These are phyloP conservation scores for Pterocarpus macrocarpus DNA, from an alignment of 306 rosid genomes.

Conservation along the genomic window DNA sequence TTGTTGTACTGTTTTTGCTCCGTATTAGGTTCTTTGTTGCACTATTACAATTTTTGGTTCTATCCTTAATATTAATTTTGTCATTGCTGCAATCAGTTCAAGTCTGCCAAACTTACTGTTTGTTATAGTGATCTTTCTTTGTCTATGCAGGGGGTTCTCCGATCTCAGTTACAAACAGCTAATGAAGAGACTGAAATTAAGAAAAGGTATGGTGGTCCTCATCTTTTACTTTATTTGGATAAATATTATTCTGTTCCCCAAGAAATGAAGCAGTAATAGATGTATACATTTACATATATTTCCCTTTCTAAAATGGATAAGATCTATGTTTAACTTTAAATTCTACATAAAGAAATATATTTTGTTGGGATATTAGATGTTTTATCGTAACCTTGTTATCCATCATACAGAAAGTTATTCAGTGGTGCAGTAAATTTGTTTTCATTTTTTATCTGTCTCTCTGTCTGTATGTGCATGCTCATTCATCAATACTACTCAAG, in stretches of 20 bases:
- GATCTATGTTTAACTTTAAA: conserved; percentile 36
- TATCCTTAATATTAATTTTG: not conserved
- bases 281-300: not conserved
- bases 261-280: not conserved
- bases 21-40: conserved; percentile 16
- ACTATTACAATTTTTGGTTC: not conserved
- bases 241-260: conserved; percentile 13
- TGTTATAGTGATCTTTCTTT: conserved; percentile 41
- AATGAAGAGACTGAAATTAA: conserved; percentile 81
- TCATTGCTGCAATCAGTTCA: conserved; percentile 22
- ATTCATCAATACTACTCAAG: conserved; percentile 22
- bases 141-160: conserved; percentile 79
- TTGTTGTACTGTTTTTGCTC: not conserved
- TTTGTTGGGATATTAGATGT: not conserved
- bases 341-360: conserved; percentile 18
- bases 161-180: conserved; percentile 81
- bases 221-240: conserved; percentile 21
- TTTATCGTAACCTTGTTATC: conserved; percentile 4
- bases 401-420: conserved; percentile 35
- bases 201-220: conserved; percentile 64
- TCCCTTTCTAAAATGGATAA: conserved; percentile 34
- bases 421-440: conserved; percentile 16
- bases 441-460: conserved; percentile 20
- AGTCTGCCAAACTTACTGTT: conserved; percentile 24
- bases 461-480: conserved; percentile 24